These are phyloP conservation scores for Onygena corvina DNA, from an alignment of 2,329 filamentous ascomycete genomes.

Conservation along the genomic window DNA sequence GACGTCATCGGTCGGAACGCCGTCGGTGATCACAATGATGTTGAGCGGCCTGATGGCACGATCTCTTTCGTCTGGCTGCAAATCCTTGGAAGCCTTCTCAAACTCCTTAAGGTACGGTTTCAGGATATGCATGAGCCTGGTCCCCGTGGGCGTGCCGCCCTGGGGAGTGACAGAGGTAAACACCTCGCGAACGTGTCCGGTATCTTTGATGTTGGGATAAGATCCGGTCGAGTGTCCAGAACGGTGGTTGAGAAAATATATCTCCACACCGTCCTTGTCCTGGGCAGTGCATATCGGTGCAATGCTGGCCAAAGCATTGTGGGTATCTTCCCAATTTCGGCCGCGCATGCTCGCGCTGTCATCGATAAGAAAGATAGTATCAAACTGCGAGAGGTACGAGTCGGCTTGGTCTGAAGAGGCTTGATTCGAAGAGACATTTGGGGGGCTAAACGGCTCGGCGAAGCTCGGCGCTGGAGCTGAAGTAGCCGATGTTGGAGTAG, in stretches of 20 bases:
- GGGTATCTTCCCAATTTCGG: constrained; percentile 62
- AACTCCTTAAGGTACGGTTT: constrained; percentile 55
- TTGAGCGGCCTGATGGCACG: constrained; percentile 61
- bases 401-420: not conserved
- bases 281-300: constrained; percentile 68
- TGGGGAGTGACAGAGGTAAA: constrained; percentile 56
- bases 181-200: constrained; percentile 50
- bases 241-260: constrained; percentile 75
- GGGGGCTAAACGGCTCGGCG: not conserved
- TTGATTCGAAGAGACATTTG: not conserved
- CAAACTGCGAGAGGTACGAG: constrained; percentile 60
- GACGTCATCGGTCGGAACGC: constrained; percentile 65
- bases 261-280: constrained; percentile 75
- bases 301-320: constrained; percentile 57
- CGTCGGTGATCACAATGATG: constrained; percentile 88
- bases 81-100: constrained; percentile 26
- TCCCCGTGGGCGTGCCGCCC: constrained; percentile 63
- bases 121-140: constrained; percentile 58
- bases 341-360: constrained; percentile 82
- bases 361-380: constrained; percentile 84
- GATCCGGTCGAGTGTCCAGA: constrained; percentile 37
- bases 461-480: not conserved
- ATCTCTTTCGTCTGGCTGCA: constrained; percentile 18
- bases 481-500: not conserved
- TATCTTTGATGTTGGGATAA: constrained; percentile 53